Conservation (phyloP, 202 grass and related monocot genomes). For the Elaeis oleifera region DNA sequence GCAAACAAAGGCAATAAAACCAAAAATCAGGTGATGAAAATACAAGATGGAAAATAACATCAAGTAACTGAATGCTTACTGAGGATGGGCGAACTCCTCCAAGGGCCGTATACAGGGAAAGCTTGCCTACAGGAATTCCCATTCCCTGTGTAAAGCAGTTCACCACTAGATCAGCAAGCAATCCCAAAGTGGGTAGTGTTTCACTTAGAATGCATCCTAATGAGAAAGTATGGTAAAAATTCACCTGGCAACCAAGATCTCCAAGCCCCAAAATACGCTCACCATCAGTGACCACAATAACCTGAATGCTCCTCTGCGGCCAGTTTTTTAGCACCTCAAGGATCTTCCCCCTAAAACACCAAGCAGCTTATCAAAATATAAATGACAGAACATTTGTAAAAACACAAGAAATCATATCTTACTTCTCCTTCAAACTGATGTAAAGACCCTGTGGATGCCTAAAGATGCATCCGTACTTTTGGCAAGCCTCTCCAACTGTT, state of each 20-base stretch:
- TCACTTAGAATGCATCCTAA: no score
- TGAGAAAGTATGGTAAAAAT: neutral
- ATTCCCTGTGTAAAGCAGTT: slow-evolving; percentile 43
- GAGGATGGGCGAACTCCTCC: slow-evolving; percentile 73
- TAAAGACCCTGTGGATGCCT: slow-evolving; percentile 64
- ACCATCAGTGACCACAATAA: slow-evolving; percentile 87
- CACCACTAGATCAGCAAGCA: slow-evolving; percentile 2
- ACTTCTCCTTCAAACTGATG: slow-evolving; percentile 89
- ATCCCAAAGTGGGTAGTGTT: neutral
- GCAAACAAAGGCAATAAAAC: neutral
- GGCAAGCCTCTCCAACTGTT: slow-evolving; percentile 89
- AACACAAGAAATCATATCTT: slow-evolving; percentile 1
- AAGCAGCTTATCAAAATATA: neutral
- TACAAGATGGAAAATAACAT: neutral
- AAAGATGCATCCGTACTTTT: slow-evolving; percentile 90
- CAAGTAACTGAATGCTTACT: slow-evolving; percentile 31
- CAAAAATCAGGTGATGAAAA: neutral
- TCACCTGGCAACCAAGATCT: slow-evolving; percentile 93
- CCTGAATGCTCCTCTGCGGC: slow-evolving; percentile 89
- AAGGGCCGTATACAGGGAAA: slow-evolving; percentile 77
- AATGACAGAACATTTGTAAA: neutral
- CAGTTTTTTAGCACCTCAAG: slow-evolving; percentile 85
- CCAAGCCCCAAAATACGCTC: slow-evolving; percentile 85
- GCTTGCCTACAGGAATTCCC: slow-evolving; percentile 95
- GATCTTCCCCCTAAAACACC: slow-evolving; percentile 48